Base-by-base conservation (phyloP, 2,329 filamentous ascomycete genomes). In the Apiospora sp. region DNA sequence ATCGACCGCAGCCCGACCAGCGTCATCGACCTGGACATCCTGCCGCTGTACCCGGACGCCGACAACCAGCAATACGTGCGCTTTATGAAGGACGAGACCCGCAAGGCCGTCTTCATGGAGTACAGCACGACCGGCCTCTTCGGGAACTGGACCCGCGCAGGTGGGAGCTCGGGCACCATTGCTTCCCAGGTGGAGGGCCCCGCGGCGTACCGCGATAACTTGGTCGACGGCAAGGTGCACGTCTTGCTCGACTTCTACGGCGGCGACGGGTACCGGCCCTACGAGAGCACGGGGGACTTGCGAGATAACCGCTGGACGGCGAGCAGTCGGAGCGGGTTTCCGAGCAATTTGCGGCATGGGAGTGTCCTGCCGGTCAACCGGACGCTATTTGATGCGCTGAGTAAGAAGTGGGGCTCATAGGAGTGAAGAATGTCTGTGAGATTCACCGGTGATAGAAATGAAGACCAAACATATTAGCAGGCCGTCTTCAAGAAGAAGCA, bases 21-120 rank as follows among this genome's bases (percentile, higher is more conserved):
- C 72, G 82, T 88, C 70, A 89, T 89, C 76, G 87, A 89, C 75
- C 81, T 91, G n/a, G 87, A 89, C 75, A 87, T 92, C 78, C 81
- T 89, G 4, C 80, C 84, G 1, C 79, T 87, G 1, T 83, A 84
- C 19, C 75, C 75, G 46, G 80, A 80, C 68, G 80, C 80, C 19
- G 80, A 80, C 68, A 80, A 81, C 22, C 78, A 79, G 49, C 81
- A 81, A n/a, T 89, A 86, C 69, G 81, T 87, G 7, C 84, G 88
- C 64, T 90, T 89, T 79, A 81, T 89, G 79, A 89, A 89, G 75
- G 86, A 89, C 78, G 87, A 90, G 77, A 83, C 84, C 0, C 83
- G 81, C 2, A 87, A 87, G 74, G 85, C 83, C 0, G 87, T 90
- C 30, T 90, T 87, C 73, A 82, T 84, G 44, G 87, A 89, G 75